Base-by-base conservation (phyloP, 257 asterid genomes). In the Cynanchum wilfordii region DNA sequence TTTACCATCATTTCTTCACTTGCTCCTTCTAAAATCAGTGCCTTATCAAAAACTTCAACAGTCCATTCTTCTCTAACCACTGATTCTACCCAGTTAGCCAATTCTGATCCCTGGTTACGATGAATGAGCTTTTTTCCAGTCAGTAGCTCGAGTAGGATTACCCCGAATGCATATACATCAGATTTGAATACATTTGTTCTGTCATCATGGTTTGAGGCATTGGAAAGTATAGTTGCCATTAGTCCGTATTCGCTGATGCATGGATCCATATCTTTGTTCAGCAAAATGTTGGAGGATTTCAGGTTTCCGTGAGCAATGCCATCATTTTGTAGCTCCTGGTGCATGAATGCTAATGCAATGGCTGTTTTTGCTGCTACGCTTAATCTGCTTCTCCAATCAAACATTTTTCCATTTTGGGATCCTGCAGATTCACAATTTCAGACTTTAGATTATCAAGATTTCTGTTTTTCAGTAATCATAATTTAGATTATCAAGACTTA, bases 31-130 rank as follows among this genome's bases (percentile, higher is more conserved):
- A 80, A 66, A 45, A 85, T 76, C 25, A 91, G 81, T 3, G 75
- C 68, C 69, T 80, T 78, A 60, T 91, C 96, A 44, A 91, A 89
- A 38, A 91, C 95, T 69, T 91, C 91, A 8, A 79, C 89, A 0
- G 91, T 88, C 97, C 97, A 89, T 70, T 91, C 93, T 76, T 89
- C 97, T 58, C 88, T 75, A 36, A 88, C 87, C 3, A 91, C 84
- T 10, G 89, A 81, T 66, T 83, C 78, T 64, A 91, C 96, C 97
- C 97, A 91, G 69, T 76, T 70, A 4, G 88, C 88, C 6, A 91
- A 85, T 64, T 91, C 95, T 25, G 73, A 73, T 27, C 86, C 88
- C 55, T 77, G 74, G 73, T 81, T 86, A 56, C 4, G 38, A 33
- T 86, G 88, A 52, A 89, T 89, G 15, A 79, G 76, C 51, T 86